Evolutionary conservation across 306 rosid species (phyloP).

Genomic region (Trichosanthes truncata): DNA sequence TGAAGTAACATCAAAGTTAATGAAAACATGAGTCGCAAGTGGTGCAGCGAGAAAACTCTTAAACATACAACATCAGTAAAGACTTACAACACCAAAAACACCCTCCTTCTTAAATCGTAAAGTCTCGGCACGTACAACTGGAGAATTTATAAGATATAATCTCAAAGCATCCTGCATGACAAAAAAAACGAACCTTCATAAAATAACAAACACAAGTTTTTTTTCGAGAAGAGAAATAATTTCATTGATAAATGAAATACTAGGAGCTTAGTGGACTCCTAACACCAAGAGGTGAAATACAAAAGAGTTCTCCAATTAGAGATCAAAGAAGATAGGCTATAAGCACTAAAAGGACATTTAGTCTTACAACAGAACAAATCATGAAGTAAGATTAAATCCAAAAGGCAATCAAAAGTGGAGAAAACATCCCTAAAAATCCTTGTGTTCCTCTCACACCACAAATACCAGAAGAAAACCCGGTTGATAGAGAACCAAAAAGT

Average conservation of each 20-base stretch:
- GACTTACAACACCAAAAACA: conserved; percentile 95
- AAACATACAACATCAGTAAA: not conserved
- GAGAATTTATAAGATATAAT: conserved; percentile 83
- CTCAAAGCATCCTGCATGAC: conserved; percentile 76
- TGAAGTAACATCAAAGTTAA: not conserved
- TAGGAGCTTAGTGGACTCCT: no score
- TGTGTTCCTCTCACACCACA: no score
- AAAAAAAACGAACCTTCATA: not conserved
- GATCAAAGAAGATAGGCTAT: not conserved
- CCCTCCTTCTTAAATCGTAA: conserved; percentile 94
- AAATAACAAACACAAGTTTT: not conserved
- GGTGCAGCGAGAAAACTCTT: not conserved
- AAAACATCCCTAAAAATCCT: not conserved
- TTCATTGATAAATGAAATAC: no score
- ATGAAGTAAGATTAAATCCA: not conserved
- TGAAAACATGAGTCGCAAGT: not conserved
- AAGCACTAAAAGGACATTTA: not conserved
- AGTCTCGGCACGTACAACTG: conserved; percentile 94
- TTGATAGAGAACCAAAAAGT: not conserved
- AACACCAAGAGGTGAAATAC: not conserved
- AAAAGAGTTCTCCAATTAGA: not conserved
- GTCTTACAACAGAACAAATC: not conserved
- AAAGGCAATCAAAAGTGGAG: not conserved
- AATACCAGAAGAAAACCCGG: no score
- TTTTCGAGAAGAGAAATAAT: no score